These are phyloP conservation scores for Lasiosphaeriaceae sp. DNA, from an alignment of 495 filamentous ascomycete genomes.

Conservation along the genomic window DNA sequence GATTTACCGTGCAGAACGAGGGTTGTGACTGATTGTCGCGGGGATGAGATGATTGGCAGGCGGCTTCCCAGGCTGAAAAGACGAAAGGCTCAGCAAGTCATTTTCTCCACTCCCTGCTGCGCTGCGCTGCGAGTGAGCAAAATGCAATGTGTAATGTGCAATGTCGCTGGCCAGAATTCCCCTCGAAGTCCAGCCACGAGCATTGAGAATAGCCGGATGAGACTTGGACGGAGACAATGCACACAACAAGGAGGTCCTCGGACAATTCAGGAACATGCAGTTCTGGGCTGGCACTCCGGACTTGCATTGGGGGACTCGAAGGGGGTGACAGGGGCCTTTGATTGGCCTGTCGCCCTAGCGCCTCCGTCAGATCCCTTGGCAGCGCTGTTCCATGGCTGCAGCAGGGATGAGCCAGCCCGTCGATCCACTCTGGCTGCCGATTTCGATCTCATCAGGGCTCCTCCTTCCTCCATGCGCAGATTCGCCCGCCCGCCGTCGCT, in stretches of 20 bases:
- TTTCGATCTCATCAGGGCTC: background rate
- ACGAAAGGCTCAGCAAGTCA: constrained; percentile 4
- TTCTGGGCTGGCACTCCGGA: constrained; percentile 24
- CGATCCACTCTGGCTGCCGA: background rate
- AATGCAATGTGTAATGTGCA: too few relatives aligned
- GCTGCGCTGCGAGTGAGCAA: too few relatives aligned
- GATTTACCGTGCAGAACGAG: background rate
- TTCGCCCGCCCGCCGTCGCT: background rate
- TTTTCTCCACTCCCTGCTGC: too few relatives aligned
- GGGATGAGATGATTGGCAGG: constrained; percentile 3
- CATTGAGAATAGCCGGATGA: constrained; percentile 25
- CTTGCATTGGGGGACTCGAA: constrained; percentile 17
- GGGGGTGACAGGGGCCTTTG: constrained; percentile 16
- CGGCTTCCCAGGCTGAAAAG: constrained; percentile 15
- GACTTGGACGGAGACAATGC: constrained; percentile 7
- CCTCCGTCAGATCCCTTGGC: constrained; percentile 11
- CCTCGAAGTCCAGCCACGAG: background rate
- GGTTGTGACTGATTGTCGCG: background rate
- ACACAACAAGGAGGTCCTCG: constrained; percentile 10
- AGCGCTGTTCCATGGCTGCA: background rate
- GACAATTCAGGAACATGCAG: constrained; percentile 29
- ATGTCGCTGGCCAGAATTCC: too few relatives aligned
- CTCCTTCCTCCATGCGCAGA: too few relatives aligned
- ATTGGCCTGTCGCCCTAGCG: constrained; percentile 6
- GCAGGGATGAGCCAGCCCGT: constrained; percentile 6